Evolutionary conservation across 495 filamentous ascomycete species (phyloP), one percentile per base, ranked within the genome.

Genomic region (Podospora pseudoanserina): DNA sequence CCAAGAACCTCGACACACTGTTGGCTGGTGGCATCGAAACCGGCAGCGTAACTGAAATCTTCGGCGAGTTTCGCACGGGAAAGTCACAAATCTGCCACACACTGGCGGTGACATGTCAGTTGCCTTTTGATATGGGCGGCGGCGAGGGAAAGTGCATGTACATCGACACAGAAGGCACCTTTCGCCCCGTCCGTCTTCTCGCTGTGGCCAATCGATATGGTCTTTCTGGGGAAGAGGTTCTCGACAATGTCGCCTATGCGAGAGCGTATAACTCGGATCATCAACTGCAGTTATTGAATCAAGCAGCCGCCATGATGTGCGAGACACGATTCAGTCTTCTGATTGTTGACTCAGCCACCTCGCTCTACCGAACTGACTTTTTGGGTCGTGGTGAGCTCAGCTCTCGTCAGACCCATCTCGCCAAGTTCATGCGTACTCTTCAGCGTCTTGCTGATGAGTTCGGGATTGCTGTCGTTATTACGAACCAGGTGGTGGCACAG

Each of bases 11-110:
- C 13, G 95, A 99, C 73, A 99, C 96, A 56, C 85, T 99, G 26
- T 86, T 99, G 9, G 95, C 94, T 28, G 95, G 95, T 68, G 95
- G 95, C 60, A 85, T 99, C 68, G 95, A 99, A 80, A 99, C 95
- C 0, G 95, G 95, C 32, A 97, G 93, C 16, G 96, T 99, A 55
- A 99, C 95, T n/a, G 95, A 99, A 76, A 89, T 99, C 11, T 99
- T 99, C 75, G 95, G 95, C 80, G 95, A 99, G 79, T 99, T 99
- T 77, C 84, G 95, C 72, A 99, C 95, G 0, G 95, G 95, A 78
- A 99, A 99, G 80, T 96, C 92, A 77, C 95, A 99, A 76, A 94
- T 99, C 61, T 98, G 96, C 73, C 96, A 98, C 75, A 99, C 95
- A 0, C 87, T 98, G n/a, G 95, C 96, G 1, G 95, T 99, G 13